Percentiles rank a stretch among this genome's conserved stretches.
These are phyloP conservation scores for Alternaria sp. DNA, from an alignment of 2,329 filamentous ascomycete species.

Conservation along the genomic window DNA sequence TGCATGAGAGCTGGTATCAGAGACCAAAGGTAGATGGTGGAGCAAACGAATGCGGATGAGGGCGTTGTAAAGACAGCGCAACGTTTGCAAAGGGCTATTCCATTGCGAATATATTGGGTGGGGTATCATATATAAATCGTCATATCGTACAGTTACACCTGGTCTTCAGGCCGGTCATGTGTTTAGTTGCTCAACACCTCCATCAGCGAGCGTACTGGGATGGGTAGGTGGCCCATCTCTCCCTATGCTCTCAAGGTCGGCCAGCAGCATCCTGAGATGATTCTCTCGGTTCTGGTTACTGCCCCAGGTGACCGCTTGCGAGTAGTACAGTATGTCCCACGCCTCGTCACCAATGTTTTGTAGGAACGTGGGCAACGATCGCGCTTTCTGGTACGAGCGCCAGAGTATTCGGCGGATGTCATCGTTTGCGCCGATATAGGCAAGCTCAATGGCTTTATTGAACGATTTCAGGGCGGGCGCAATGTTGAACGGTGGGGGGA, in stretches of 20 bases:
- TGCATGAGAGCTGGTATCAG: conserved; percentile 48
- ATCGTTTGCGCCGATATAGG: conserved; percentile 47
- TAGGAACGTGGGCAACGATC: conserved; percentile 40
- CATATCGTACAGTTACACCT: conserved; percentile 5
- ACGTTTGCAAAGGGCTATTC: not conserved
- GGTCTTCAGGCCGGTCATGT: not conserved
- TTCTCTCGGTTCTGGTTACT: conserved; percentile 41
- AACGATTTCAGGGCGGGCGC: conserved; percentile 40
- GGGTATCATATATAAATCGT: conserved; percentile 7
- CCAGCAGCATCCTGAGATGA: conserved; percentile 37
- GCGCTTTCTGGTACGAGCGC: conserved; percentile 43
- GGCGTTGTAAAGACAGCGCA: not conserved
- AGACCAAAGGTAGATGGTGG: conserved; percentile 9
- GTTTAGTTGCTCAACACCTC: conserved; percentile 5
- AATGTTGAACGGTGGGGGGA: conserved; percentile 41
- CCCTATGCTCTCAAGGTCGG: conserved; percentile 40
- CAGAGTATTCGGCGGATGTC: conserved; percentile 44
- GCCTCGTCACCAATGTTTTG: conserved; percentile 42
- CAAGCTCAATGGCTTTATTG: conserved; percentile 44
- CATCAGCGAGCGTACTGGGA: conserved; percentile 27
- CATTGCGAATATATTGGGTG: not conserved
- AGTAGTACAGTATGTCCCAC: conserved; percentile 49
- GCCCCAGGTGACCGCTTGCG: conserved; percentile 45
- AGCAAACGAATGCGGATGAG: not conserved
- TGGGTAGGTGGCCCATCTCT: conserved; percentile 45